Conservation (phyloP, 495 filamentous ascomycete genomes). For the Mytilinidion resinicola region DNA sequence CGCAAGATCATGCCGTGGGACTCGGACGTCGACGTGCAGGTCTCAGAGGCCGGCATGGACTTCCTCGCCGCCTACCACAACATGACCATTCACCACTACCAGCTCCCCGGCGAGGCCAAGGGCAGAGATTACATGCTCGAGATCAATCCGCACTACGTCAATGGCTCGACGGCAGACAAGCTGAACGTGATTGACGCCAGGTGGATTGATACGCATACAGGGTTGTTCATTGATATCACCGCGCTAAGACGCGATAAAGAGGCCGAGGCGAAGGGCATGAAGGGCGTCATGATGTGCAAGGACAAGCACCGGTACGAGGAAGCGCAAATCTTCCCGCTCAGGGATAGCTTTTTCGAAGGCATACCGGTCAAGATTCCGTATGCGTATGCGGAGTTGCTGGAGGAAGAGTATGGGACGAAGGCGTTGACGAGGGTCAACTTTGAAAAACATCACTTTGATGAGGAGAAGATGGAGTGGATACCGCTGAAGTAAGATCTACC, state of each 20-base stretch:
- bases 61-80: constrained; percentile 56
- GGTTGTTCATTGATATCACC: constrained; percentile 59
- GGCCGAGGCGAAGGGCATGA: constrained; percentile 32
- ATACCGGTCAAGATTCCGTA: constrained; percentile 69
- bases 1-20: constrained; percentile 60
- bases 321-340: constrained; percentile 69
- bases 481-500: background rate
- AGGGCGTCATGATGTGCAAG: constrained; percentile 49
- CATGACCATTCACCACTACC: constrained; percentile 54
- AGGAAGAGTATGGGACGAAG: constrained; percentile 65
- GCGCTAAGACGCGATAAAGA: constrained; percentile 46
- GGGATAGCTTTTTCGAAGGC: constrained; percentile 72
- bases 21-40: constrained; percentile 55
- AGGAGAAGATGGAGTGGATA: constrained; percentile 24
- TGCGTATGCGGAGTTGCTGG: constrained; percentile 63
- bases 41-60: constrained; percentile 50
- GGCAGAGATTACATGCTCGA: constrained; percentile 52
- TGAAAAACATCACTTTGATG: constrained; percentile 31
- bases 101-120: constrained; percentile 38
- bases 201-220: constrained; percentile 56
- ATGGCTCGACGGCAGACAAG: constrained; percentile 41
- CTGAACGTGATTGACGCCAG: constrained; percentile 56
- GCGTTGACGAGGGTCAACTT: constrained; percentile 60
- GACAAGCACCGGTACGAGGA: constrained; percentile 52
- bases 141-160: constrained; percentile 53